phyloP scores from a whole-genome alignment of 106 monocot genomes.

The Hemerocallis citrina region DNA sequence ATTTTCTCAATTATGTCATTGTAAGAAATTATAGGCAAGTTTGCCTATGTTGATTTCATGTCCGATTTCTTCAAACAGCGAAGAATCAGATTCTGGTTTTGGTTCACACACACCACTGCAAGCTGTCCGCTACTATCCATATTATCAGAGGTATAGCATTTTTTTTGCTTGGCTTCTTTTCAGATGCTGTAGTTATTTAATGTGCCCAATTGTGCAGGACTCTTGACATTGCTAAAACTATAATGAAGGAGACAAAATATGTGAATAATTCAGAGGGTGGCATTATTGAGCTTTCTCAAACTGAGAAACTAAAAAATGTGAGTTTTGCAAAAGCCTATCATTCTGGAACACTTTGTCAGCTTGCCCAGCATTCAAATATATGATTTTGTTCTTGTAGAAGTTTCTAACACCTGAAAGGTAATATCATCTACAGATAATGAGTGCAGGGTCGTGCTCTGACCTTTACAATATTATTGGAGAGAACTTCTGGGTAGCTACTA shows the following conservation, averaged over 20 bases:
- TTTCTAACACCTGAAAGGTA: conserved; percentile 4
- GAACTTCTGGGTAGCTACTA: conserved; percentile 86
- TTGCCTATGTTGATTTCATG: not conserved
- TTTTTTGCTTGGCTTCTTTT: not conserved
- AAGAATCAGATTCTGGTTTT: conserved; percentile 88
- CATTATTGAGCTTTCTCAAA: conserved; percentile 45
- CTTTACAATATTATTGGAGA: conserved; percentile 69
- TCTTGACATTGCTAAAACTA: conserved; percentile 47
- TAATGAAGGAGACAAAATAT: conserved; percentile 45
- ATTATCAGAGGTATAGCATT: conserved; percentile 58
- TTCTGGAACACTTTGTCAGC: not conserved
- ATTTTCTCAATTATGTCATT: not conserved
- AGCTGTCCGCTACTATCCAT: conserved; percentile 80
- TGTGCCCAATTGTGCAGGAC: conserved; percentile 28
- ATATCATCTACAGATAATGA: conserved; percentile 40
- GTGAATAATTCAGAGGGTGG: conserved; percentile 57
- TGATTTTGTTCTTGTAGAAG: not conserved
- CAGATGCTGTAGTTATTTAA: not conserved
- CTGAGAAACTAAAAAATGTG: conserved; percentile 50
- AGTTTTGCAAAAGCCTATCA: not conserved
- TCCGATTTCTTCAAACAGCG: conserved; percentile 33
- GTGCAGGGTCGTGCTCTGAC: conserved; percentile 69
- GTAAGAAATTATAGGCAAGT: not conserved
- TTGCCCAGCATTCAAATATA: not conserved
- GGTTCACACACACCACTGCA: conserved; percentile 95